These are phyloP conservation scores for Pseudogymnoascus sp. DNA, from an alignment of 2,329 filamentous ascomycete genomes.

Conservation along the genomic window DNA sequence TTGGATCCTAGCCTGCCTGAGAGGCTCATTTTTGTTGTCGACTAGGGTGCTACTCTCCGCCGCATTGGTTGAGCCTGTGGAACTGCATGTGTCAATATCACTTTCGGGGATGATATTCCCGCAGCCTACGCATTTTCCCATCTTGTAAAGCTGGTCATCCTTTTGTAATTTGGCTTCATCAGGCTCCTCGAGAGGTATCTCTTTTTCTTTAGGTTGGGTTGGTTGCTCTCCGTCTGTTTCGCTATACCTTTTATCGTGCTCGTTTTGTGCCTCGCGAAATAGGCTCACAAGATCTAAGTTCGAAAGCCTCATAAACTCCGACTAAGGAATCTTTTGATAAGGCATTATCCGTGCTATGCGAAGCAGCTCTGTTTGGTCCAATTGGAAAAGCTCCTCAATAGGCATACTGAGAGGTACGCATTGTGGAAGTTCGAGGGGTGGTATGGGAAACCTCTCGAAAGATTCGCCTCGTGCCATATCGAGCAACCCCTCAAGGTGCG, in stretches of 20 bases:
- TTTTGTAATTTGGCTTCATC: background rate
- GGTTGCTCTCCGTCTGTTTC: background rate
- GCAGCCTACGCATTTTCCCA: background rate
- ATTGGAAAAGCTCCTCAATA: background rate
- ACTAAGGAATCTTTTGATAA: background rate
- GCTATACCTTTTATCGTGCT: background rate
- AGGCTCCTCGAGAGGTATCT: background rate
- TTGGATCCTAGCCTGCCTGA: background rate
- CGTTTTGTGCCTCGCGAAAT: background rate
- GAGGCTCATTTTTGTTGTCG: background rate
- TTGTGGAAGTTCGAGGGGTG: too few relatives aligned
- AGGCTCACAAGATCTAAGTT: background rate
- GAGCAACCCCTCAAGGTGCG: background rate
- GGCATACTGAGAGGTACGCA: background rate
- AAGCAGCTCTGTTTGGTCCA: background rate
- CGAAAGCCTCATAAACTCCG: background rate
- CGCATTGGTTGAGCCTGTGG: background rate
- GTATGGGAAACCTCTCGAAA: too few relatives aligned
- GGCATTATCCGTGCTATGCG: background rate
- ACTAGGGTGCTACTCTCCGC: background rate
- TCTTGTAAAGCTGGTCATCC: background rate
- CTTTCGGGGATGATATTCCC: background rate
- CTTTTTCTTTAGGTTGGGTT: background rate
- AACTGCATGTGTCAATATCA: background rate
- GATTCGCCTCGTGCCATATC: background rate